These are phyloP conservation scores for Trichoderma hamatum DNA, from an alignment of 2,329 filamentous ascomycete species.

Conservation along the genomic window DNA sequence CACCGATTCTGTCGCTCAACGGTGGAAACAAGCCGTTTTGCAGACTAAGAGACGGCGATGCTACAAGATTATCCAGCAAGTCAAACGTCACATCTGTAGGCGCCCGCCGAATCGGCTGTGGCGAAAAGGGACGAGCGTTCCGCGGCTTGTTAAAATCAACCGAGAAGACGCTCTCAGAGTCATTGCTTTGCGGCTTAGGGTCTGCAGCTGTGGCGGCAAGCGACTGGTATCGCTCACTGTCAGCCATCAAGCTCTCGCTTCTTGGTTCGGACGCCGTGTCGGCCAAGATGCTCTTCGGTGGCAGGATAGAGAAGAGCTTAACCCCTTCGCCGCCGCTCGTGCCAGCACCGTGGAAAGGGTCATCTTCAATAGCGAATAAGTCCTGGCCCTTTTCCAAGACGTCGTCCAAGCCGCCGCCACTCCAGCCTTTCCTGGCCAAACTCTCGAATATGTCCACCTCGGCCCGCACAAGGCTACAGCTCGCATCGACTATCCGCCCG, in stretches of 20 bases:
- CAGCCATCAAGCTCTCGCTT: constrained; percentile 56
- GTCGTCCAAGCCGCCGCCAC: constrained; percentile 67
- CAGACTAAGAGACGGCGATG: background rate
- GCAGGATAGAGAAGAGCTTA: constrained; percentile 67
- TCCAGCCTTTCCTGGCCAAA: constrained; percentile 68
- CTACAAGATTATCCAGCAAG: constrained; percentile 38
- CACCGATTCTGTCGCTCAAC: constrained; percentile 26
- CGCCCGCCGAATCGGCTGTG: constrained; percentile 52
- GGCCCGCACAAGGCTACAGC: constrained; percentile 66
- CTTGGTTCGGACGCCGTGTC: constrained; percentile 49
- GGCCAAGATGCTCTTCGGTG: constrained; percentile 65
- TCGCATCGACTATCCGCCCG: constrained; percentile 63
- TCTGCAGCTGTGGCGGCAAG: constrained; percentile 51
- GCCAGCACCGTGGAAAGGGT: constrained; percentile 38
- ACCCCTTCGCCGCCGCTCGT: constrained; percentile 40
- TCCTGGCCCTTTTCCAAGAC: constrained; percentile 66
- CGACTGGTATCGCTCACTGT: constrained; percentile 60
- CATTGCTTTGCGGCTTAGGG: constrained; percentile 37
- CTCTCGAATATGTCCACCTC: constrained; percentile 72
- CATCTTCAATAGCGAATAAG: constrained; percentile 55
- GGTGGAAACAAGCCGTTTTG: constrained; percentile 28
- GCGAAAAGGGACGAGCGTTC: constrained; percentile 62
- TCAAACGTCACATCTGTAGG: constrained; percentile 48
- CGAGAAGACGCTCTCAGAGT: constrained; percentile 56
- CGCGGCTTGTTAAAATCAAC: constrained; percentile 57